These are phyloP conservation scores for Pseudogymnoascus verrucosus DNA, from an alignment of 2,329 filamentous ascomycete species.

Conservation along the genomic window DNA sequence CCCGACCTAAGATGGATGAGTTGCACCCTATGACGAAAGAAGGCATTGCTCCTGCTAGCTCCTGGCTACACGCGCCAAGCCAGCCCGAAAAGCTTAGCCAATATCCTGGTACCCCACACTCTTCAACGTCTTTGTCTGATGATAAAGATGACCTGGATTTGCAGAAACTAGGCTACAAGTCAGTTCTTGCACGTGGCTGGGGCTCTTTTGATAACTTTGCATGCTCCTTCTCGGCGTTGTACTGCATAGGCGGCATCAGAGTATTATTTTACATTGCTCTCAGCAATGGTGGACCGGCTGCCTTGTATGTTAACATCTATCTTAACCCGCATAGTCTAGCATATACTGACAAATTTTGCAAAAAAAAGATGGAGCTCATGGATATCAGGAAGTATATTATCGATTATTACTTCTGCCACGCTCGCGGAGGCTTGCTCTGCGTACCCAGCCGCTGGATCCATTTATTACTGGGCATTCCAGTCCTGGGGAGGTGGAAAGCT, in stretches of 20 bases:
- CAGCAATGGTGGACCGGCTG: constrained; percentile 21
- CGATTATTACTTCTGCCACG: constrained; percentile 24
- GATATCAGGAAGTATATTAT: constrained; percentile 11
- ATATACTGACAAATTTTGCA: not conserved
- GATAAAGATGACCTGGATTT: constrained; percentile 25
- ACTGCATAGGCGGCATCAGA: constrained; percentile 25
- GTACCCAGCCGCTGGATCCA: constrained; percentile 27
- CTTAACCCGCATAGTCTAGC: not conserved
- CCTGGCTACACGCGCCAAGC: not conserved
- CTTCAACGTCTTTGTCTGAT: not conserved
- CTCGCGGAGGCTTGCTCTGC: constrained; percentile 27
- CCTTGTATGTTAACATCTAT: constrained; percentile 1
- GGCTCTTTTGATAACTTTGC: constrained; percentile 24
- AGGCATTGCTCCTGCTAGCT: not conserved
- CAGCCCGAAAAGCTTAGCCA: not conserved
- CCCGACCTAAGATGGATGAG: not conserved
- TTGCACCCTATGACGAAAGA: not conserved
- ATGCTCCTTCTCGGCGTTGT: constrained; percentile 25
- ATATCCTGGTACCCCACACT: not conserved
- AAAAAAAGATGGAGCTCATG: constrained; percentile 12
- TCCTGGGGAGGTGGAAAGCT: constrained; percentile 19
- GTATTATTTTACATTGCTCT: constrained; percentile 25
- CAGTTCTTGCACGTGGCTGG: constrained; percentile 24
- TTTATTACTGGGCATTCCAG: constrained; percentile 28
- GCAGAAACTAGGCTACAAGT: constrained; percentile 22